Conservation (phyloP, 129 eudicot species). For the Pseudognaphalium luteoalbum region DNA sequence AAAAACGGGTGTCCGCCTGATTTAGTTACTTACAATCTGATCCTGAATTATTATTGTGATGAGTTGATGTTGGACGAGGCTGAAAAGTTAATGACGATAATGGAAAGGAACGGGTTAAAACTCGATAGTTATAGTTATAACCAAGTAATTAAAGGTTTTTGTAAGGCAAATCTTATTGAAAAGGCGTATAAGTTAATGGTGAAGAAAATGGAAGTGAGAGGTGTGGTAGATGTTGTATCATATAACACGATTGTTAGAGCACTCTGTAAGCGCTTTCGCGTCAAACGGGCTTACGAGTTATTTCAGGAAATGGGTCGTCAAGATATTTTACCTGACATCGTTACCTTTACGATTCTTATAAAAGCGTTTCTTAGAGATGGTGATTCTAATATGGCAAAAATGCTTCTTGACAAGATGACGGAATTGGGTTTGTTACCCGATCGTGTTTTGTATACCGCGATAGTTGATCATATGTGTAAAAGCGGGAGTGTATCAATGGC, state of each 20-base stretch:
- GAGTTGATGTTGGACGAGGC: conserved; percentile 69
- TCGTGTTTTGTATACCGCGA: conserved; percentile 70
- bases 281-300: conserved; percentile 57
- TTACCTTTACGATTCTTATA: conserved; percentile 82
- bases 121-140: conserved; percentile 87
- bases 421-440: conserved; percentile 66
- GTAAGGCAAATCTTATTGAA: conserved; percentile 66
- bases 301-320: conserved; percentile 72
- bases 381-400: conserved; percentile 48
- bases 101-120: conserved; percentile 60
- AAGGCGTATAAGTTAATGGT: conserved; percentile 71
- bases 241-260: conserved; percentile 79
- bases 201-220: conserved; percentile 68
- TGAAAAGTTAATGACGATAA: conserved; percentile 54
- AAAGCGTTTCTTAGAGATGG: conserved; percentile 72
- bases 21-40: conserved; percentile 66
- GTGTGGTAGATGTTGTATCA: conserved; percentile 80
- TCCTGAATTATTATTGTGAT: conserved; percentile 77
- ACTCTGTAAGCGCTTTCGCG: conserved; percentile 46
- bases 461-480: conserved; percentile 77
- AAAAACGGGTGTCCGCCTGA: conserved; percentile 81
- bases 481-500: conserved; percentile 55
- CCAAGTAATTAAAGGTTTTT: conserved; percentile 77
- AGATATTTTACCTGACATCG: conserved; percentile 65
- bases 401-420: conserved; percentile 78